Base-by-base conservation (phyloP, 2,329 filamentous ascomycete genomes). In the Lecanosticta acicola region DNA sequence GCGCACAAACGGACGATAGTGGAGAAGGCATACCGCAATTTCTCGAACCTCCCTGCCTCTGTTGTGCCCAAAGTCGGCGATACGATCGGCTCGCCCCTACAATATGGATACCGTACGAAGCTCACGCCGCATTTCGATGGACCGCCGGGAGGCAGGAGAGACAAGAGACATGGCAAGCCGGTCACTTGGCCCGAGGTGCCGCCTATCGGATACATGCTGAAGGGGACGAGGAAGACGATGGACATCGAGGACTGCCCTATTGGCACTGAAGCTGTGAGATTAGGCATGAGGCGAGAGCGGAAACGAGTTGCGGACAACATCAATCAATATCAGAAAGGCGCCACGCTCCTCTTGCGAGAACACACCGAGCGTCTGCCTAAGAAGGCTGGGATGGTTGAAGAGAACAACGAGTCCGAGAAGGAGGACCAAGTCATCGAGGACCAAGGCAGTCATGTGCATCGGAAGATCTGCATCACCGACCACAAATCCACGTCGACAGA, bases 231-330 rank as follows among this genome's bases (percentile, higher is more conserved):
- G 46, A 76, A 76, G 50, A 90, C 90, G 2, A 73, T 98, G 52
- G 93, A 98, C 63, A 97, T 98, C 53, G 93, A 98, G 66, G 90
- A 97, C 64, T 98, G 93, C 58, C 93, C 93, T 4, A 94, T 98
- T 51, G 93, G 87, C 41, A 98, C 93, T 1, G 82, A 87, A 21
- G 85, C 86, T 32, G 84, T 98, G 13, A 79, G 87, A 19, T 75
- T 79, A 54, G 93, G 91, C 19, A 81, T 96, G 72, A 81, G 77
- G 57, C 76, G 78, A 5, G 91, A 96, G 71, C 76, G 91, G n/a
- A 76, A 78, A 60, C 79, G 85, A 46, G 87, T 97, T 56, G 75
- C 76, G 1, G 71, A 76, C 18, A 84, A 93, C 51, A 80, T 87
- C 45, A 66, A 72, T 13, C 80, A 79, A 20, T 97, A 90, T 72